Evolutionary conservation across 805 yeast species (phyloP).

Genomic region (Metschnikowia reukaufii): DNA sequence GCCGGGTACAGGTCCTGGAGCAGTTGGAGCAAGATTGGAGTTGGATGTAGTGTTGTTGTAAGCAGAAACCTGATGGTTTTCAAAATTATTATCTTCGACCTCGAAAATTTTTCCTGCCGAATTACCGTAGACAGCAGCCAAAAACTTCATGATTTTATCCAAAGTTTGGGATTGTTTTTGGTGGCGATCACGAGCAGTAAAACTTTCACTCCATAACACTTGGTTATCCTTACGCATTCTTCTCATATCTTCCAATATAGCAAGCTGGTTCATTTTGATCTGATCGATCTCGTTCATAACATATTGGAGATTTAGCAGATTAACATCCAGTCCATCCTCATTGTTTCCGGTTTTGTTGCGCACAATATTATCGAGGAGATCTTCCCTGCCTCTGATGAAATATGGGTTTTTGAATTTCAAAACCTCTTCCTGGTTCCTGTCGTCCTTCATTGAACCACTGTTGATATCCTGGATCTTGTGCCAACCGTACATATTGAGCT

Average conservation of each 20-base stretch:
- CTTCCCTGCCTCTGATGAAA: conserved; percentile 77
- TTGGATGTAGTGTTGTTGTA: conserved; percentile 14
- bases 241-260: conserved; percentile 80
- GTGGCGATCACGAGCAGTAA: conserved; percentile 78
- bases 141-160: conserved; percentile 80
- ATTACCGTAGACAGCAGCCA: conserved; percentile 77
- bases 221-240: conserved; percentile 87
- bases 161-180: conserved; percentile 83
- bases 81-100: conserved; percentile 26
- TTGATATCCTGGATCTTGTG: conserved; percentile 94
- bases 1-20: conserved; percentile 6
- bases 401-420: conserved; percentile 88
- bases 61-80: conserved; percentile 24
- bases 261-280: conserved; percentile 73
- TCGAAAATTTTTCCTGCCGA: conserved; percentile 52
- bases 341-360: conserved; percentile 56
- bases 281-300: conserved; percentile 71
- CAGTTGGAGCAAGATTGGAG: conserved; percentile 2
- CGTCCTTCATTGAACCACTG: conserved; percentile 59
- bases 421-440: conserved; percentile 64
- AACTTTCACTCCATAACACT: conserved; percentile 87
- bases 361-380: conserved; percentile 78
- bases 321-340: conserved; percentile 27
- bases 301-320: conserved; percentile 45
- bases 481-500: conserved; percentile 98